Percentiles rank a stretch among this genome's conserved stretches.
These are phyloP conservation scores for Amauroascus verrucosus DNA, from an alignment of 2,329 filamentous ascomycete genomes.

Conservation along the genomic window DNA sequence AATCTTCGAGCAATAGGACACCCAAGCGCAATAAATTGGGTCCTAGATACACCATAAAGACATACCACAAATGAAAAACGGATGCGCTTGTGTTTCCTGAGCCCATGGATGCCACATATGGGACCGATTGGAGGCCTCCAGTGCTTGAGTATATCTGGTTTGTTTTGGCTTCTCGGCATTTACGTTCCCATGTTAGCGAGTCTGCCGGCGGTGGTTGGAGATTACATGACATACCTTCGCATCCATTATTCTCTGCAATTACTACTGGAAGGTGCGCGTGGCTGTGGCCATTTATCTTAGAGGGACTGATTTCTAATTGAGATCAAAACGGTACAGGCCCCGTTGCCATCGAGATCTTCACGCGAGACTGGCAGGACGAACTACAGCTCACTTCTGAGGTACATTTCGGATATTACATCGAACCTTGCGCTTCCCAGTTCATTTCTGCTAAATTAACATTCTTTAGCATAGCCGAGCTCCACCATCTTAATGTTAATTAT, in stretches of 20 bases:
- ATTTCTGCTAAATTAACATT: slow-evolving; percentile 40
- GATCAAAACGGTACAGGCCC: slow-evolving; percentile 5
- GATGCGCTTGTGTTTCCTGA: slow-evolving; percentile 20
- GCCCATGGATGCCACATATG: slow-evolving; percentile 26
- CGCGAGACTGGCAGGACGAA: slow-evolving; percentile 23
- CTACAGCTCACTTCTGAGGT: slow-evolving; percentile 30
- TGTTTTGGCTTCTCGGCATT: slow-evolving; percentile 14
- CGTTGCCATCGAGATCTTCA: slow-evolving; percentile 19
- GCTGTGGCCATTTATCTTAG: neutral
- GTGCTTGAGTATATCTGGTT: slow-evolving; percentile 25
- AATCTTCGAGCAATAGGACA: neutral
- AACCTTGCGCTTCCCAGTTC: slow-evolving; percentile 33
- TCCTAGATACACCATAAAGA: slow-evolving; percentile 24
- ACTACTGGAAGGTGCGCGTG: neutral
- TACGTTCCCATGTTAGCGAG: neutral
- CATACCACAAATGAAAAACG: slow-evolving; percentile 24
- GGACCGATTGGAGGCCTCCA: slow-evolving; percentile 28
- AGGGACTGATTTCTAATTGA: neutral
- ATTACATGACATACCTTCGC: neutral
- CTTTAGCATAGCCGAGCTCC: slow-evolving; percentile 35
- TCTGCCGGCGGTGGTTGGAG: neutral
- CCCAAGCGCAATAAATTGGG: slow-evolving; percentile 18
- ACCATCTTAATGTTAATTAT: slow-evolving; percentile 23
- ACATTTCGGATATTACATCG: slow-evolving; percentile 38
- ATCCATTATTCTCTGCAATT: neutral